Evolutionary conservation across 495 filamentous ascomycete genomes (phyloP), one percentile per base, ranked within the genome.

Genomic region (Trichocladium antarcticum): DNA sequence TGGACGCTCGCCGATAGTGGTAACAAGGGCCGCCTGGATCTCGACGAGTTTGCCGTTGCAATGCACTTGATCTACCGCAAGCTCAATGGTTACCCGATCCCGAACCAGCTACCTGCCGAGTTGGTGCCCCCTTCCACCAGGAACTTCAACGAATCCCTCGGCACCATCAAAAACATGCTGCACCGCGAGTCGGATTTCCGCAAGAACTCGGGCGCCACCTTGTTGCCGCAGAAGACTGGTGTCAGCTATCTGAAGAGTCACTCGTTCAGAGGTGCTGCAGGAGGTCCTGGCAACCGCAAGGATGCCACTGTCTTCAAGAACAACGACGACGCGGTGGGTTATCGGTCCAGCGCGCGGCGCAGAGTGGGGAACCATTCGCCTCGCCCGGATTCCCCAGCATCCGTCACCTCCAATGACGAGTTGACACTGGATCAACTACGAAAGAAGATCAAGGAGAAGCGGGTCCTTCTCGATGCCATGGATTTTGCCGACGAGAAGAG

Each of bases 31-130:
- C 80, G 88, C 50, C 77, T 99, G 5, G 89, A 99, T 53, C 83
- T 97, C 68, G 93, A 99, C 64, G 93, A 99, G 59, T 99, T 99
- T 63, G 89, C 93, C 15, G 89, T 99, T 34, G 90, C 87, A 6
- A 99, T 99, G 92, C 93, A 99, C 75, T 69, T 99, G 64, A 97
- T 99, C 47, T 99, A 97, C 62, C 80, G 93, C 53, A 94, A 89
- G 61, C 75, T 97, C 21, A 97, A 97, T 54, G 89, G 89, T 22
- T 95, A 99, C 58, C 89, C 92, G 1, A 76, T 96, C 38, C 93
- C 93, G n/a, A 84, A 80, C 56, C 84, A 85, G 37, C 74, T 97
- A 14, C 93, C 93, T 5, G 80, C 93, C 5, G 93, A 99, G 70
- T 80, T 99, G 41, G 81, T 97, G 12, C 93, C 93, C 38, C 93